Evolutionary conservation across 345 rosid genomes (phyloP).

Genomic region (Eucalyptus tenuipes): DNA sequence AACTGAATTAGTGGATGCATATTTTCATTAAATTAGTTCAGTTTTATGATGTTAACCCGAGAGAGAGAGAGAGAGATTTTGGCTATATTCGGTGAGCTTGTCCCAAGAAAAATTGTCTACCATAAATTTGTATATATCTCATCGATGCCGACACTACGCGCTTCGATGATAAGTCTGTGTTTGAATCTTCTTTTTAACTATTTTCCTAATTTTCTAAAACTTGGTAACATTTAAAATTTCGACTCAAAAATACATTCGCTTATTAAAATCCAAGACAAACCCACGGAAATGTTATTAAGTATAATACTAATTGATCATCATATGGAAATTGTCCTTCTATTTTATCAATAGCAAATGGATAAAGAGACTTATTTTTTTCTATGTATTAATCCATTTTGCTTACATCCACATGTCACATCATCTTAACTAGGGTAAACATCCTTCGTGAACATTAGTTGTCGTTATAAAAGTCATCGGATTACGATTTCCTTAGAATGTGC

Average conservation of each 20-base stretch:
- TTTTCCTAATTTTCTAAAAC: not conserved
- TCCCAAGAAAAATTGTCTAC: not conserved
- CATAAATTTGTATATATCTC: not conserved
- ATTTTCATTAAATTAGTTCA: not conserved
- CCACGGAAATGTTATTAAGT: not conserved
- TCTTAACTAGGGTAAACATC: not conserved
- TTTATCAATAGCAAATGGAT: not conserved
- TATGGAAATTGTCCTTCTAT: not conserved
- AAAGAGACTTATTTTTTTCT: not conserved
- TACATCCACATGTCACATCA: not conserved
- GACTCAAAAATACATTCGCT: not conserved
- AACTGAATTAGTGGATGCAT: not conserved
- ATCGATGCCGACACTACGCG: not conserved
- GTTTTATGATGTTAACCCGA: not conserved
- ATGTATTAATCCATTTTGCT: not conserved
- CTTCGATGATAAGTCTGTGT: not conserved
- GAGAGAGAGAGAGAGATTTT: not conserved
- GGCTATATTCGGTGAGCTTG: not conserved
- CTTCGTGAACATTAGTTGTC: fast-evolving
- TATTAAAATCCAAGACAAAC: not conserved
- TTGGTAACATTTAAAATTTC: not conserved
- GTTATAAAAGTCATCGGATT: not conserved
- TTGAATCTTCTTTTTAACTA: not conserved
- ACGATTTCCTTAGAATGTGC: not conserved
- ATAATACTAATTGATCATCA: not conserved